A percentile compares a stretch with the other conserved stretches of the same genome.
Conservation (phyloP, 495 filamentous ascomycete species). For the Terfezia claveryi region DNA sequence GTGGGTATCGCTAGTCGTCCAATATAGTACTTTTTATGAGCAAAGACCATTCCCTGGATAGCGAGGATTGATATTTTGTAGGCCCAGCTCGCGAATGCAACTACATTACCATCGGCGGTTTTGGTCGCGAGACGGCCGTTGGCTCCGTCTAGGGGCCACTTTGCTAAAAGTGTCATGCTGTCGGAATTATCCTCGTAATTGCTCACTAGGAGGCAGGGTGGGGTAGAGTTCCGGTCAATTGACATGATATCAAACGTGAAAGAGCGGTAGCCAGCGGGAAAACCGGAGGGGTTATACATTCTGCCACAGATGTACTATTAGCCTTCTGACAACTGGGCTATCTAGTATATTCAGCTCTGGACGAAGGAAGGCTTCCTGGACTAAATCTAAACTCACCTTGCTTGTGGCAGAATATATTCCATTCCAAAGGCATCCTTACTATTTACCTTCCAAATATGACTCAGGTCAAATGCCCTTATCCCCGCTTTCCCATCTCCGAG, state of each 20-base stretch:
- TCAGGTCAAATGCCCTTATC: not conserved
- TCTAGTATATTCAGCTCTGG: too few relatives aligned
- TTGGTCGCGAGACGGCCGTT: not conserved
- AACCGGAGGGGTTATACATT: not conserved
- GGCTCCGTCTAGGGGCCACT: not conserved
- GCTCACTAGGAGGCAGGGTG: not conserved
- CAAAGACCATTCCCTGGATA: not conserved
- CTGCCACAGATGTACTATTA: not conserved
- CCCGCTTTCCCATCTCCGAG: not conserved
- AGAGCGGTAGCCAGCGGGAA: not conserved
- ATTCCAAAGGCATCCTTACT: not conserved
- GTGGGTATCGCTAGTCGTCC: not conserved
- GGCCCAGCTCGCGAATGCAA: not conserved
- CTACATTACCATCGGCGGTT: not conserved
- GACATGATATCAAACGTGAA: not conserved
- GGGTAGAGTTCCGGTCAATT: not conserved
- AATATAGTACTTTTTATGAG: not conserved
- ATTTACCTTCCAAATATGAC: not conserved
- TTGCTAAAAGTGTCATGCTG: not conserved
- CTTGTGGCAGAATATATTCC: not conserved
- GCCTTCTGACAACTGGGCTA: too few relatives aligned
- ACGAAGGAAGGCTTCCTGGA: too few relatives aligned
- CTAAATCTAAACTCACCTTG: not conserved
- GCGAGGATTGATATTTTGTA: not conserved
- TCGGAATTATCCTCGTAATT: not conserved